A percentile compares a stretch with the other conserved stretches of the same genome.
Conservation (phyloP, 495 filamentous ascomycete genomes). For the Aspergillus affinis region DNA sequence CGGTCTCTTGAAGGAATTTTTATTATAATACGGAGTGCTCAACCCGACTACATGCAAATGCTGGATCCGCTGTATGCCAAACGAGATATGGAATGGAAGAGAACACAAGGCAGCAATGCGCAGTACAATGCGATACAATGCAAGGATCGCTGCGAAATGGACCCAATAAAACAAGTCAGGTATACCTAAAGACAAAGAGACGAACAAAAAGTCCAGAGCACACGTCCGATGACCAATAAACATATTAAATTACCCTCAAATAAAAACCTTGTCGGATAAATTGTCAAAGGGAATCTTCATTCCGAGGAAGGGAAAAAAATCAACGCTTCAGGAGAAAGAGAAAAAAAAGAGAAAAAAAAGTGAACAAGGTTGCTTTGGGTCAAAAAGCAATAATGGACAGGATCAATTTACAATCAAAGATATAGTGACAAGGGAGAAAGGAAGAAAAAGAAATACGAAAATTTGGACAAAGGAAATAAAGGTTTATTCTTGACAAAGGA, state of each 20-base stretch:
- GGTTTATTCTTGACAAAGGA: conserved; percentile 33
- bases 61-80: not conserved
- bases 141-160: not conserved
- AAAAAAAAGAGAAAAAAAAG: conserved; percentile 2
- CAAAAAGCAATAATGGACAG: conserved; percentile 13
- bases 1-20: too few relatives aligned
- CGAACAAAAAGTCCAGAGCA: not conserved
- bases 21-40: too few relatives aligned
- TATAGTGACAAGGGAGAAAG: conserved; percentile 40
- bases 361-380: conserved; percentile 6
- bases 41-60: too few relatives aligned
- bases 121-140: not conserved
- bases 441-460: conserved; percentile 18
- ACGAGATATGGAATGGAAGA: not conserved
- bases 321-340: not conserved
- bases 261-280: conserved; percentile 13
- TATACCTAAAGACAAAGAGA: not conserved
- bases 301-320: conserved; percentile 2
- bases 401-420: conserved; percentile 44
- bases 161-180: not conserved
- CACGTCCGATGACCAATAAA: conserved; percentile 3
- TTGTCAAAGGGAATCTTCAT: conserved; percentile 4
- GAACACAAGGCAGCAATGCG: too few relatives aligned
- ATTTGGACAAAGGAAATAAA: conserved; percentile 27
- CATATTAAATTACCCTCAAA: conserved; percentile 27